phyloP scores from a whole-genome alignment of 176 grass and related monocot genomes.

The Juncus effusus region DNA sequence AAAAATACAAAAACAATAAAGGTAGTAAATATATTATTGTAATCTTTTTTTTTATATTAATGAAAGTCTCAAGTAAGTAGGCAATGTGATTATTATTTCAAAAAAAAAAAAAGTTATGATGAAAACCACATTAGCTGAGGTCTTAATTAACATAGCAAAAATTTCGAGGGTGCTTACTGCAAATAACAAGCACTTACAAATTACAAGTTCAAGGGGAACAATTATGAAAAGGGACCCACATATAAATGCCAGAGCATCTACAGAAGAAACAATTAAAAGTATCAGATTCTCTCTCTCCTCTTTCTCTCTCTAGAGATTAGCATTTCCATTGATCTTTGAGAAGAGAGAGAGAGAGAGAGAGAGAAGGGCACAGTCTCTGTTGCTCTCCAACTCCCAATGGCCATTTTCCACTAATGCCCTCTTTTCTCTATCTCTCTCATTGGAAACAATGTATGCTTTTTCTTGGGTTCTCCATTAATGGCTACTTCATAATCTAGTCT shows the following conservation, averaged over 20 bases:
- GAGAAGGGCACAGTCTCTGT: constrained; percentile 26
- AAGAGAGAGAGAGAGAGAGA: constrained; percentile 25
- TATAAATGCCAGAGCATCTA: constrained; percentile 32
- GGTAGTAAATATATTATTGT: no score
- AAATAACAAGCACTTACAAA: no score
- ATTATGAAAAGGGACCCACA: constrained; percentile 11
- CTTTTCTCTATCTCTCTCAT: background rate
- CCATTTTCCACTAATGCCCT: background rate
- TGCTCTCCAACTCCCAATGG: constrained; percentile 17
- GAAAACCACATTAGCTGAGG: no score
- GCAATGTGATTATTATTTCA: no score
- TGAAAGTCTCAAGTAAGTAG: no score
- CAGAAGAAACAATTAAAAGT: constrained; percentile 32
- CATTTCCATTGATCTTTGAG: constrained; percentile 12
- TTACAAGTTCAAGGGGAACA: constrained; percentile 19
- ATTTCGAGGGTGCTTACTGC: no score
- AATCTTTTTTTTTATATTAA: no score
- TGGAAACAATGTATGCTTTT: constrained; percentile 13
- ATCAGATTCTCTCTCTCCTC: constrained; percentile 21
- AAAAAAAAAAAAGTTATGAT: no score
- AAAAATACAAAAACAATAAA: no score
- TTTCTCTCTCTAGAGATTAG: constrained; percentile 31
- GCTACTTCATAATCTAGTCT: constrained; percentile 33
- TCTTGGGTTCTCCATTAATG: constrained; percentile 38
- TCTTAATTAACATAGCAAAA: no score